Evolutionary conservation across 208 protist genomes (phyloP).

Genomic region (Leptomonas seymouri): DNA sequence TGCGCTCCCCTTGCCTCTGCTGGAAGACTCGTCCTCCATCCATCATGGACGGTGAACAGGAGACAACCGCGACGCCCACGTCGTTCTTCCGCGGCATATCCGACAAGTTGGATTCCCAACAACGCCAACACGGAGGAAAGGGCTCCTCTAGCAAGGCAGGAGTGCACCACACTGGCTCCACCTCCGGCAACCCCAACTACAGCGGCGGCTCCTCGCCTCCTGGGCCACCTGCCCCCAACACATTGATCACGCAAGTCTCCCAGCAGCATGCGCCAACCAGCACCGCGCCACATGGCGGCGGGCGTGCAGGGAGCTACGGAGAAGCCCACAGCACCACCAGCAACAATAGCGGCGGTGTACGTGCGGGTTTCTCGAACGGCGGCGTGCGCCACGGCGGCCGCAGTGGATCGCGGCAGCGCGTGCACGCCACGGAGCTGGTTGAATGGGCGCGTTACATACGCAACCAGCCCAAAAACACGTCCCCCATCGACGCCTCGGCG

Average conservation of each 20-base stretch:
- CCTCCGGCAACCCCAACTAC: too few relatives aligned
- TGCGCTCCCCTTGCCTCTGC: too few relatives aligned
- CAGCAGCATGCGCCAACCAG: neutral
- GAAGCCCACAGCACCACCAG: slow-evolving; percentile 13
- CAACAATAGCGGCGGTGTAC: slow-evolving; percentile 12
- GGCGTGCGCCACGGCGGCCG: slow-evolving; percentile 1
- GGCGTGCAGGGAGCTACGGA: slow-evolving; percentile 7
- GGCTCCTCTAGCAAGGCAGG: neutral
- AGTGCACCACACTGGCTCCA: slow-evolving; percentile 2
- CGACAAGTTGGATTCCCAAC: slow-evolving; percentile 42
- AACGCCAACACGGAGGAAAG: slow-evolving; percentile 10
- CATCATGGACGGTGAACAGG: slow-evolving; percentile 33
- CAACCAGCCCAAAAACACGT: slow-evolving; percentile 81
- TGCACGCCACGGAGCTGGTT: slow-evolving; percentile 54
- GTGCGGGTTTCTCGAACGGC: slow-evolving; percentile 1
- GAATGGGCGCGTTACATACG: slow-evolving; percentile 57
- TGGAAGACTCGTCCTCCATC: neutral
- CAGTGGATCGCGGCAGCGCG: slow-evolving; percentile 24
- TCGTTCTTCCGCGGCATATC: slow-evolving; percentile 68
- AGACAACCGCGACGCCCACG: slow-evolving; percentile 32
- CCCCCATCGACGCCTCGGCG: slow-evolving; percentile 61
- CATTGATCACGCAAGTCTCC: slow-evolving; percentile 29
- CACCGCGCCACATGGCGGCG: slow-evolving; percentile 5
- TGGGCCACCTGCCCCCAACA: neutral
- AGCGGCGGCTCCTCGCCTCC: neutral